Conservation (phyloP, 768 basidiomycete species). For the Calocybe indica region DNA sequence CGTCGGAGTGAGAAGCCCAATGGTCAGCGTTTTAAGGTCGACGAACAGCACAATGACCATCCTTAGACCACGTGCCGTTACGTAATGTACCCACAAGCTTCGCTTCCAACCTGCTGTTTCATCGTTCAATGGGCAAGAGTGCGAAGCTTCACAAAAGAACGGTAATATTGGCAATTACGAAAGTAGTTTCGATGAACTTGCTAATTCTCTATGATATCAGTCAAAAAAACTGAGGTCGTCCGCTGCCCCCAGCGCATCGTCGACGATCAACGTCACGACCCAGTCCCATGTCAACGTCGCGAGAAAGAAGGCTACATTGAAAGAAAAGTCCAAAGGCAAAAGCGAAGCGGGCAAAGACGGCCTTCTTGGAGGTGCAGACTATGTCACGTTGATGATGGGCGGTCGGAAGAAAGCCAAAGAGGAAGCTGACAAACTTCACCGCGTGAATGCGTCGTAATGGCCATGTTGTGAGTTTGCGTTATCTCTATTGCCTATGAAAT, state of each 20-base stretch:
- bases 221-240: conserved; percentile 32
- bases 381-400: conserved; percentile 67
- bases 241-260: conserved; percentile 11
- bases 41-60: neutral
- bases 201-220: conserved; percentile 11
- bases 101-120: neutral
- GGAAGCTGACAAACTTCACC: conserved; percentile 61
- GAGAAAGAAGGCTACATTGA: conserved; percentile 46
- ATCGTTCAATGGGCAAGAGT: conserved; percentile 49
- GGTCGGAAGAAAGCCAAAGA: conserved; percentile 59
- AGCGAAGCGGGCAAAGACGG: conserved; percentile 20
- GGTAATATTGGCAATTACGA: conserved; percentile 24
- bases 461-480: too few relatives aligned
- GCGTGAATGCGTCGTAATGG: conserved; percentile 7
- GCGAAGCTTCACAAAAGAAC: conserved; percentile 61
- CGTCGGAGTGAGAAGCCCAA: conserved; percentile 23
- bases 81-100: neutral
- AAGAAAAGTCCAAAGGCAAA: conserved; percentile 28
- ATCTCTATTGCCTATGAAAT: too few relatives aligned
- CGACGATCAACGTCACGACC: conserved; percentile 9
- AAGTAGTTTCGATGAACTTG: conserved; percentile 1
- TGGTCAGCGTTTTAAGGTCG: conserved; percentile 13
- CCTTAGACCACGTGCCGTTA: conserved; percentile 11
- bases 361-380: conserved; percentile 72
- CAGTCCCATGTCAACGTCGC: conserved; percentile 33